A percentile compares a stretch with the other conserved stretches of the same genome.
Evolutionary conservation across 2,329 filamentous ascomycete genomes (phyloP).

Genomic region (Capronia coronata): DNA sequence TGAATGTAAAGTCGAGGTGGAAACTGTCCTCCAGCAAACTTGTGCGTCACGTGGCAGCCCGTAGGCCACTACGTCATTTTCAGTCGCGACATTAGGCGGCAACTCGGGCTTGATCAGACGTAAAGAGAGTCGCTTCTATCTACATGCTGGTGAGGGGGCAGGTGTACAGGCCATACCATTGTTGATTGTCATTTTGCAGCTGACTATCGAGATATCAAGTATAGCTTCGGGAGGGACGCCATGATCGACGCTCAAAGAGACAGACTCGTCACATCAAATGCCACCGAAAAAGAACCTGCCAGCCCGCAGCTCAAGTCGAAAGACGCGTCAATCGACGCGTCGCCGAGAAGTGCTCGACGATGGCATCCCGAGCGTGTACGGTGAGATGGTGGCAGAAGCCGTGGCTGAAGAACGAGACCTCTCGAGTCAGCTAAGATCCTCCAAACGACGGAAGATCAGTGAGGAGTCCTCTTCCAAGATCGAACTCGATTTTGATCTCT

Average conservation of each 20-base stretch:
- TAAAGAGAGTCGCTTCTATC: no score
- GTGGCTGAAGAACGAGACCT: constrained; percentile 33
- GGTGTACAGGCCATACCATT: no score
- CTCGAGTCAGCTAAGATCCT: constrained; percentile 30
- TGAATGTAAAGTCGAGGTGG: no score
- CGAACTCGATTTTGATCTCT: constrained; percentile 18
- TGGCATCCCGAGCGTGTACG: constrained; percentile 35
- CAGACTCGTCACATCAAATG: constrained; percentile 6
- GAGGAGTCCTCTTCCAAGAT: constrained; percentile 28
- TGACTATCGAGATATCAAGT: not conserved
- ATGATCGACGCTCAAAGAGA: constrained; percentile 2
- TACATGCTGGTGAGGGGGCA: no score
- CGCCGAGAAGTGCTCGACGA: constrained; percentile 25
- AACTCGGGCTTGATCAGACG: no score
- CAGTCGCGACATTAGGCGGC: no score
- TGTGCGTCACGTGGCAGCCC: not conserved
- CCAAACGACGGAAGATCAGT: constrained; percentile 37
- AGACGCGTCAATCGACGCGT: constrained; percentile 23
- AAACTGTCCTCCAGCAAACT: not conserved
- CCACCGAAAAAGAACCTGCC: constrained; percentile 11
- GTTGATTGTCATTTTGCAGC: no score
- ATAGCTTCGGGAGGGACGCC: not conserved
- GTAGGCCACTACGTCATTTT: not conserved
- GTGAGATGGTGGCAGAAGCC: constrained; percentile 36
- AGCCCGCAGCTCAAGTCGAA: constrained; percentile 1